These are phyloP conservation scores for Themeda triandra DNA, from an alignment of 176 grass and related monocot species.

Conservation along the genomic window DNA sequence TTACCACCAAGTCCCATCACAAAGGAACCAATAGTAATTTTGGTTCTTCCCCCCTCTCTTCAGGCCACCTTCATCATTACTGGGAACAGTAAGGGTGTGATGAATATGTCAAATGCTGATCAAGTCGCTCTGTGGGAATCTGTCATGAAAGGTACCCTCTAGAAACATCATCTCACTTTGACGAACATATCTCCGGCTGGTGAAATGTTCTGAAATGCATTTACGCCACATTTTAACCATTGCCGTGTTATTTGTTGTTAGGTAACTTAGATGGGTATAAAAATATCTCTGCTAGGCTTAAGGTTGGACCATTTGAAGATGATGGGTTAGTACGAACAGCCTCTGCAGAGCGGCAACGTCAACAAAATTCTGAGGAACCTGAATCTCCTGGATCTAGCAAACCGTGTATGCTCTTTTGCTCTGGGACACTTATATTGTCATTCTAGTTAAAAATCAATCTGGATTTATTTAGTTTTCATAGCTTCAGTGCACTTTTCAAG, in stretches of 20 bases:
- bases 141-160: constrained; percentile 70
- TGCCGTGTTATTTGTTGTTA: constrained; percentile 28
- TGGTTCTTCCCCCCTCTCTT: neutral
- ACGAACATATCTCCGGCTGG: neutral
- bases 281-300: constrained; percentile 77
- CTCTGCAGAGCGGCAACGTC: constrained; percentile 36
- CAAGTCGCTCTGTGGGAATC: constrained; percentile 86
- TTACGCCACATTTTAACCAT: neutral
- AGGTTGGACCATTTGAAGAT: constrained; percentile 80
- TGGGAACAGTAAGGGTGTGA: constrained; percentile 89
- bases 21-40: neutral
- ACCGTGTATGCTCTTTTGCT: constrained; percentile 52
- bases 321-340: constrained; percentile 37
- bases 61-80: constrained; percentile 94
- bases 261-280: constrained; percentile 71
- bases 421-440: neutral
- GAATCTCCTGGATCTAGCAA: constrained; percentile 62
- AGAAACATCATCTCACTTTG: neutral
- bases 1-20: neutral
- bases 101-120: constrained; percentile 99
- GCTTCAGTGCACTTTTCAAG: neutral
- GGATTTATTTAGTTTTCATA: neutral
- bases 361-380: constrained; percentile 71
- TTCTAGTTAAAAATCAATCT: no score
- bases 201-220: neutral